These are phyloP conservation scores for Pyrus pyrifolia DNA, from an alignment of 306 rosid genomes.

Conservation along the genomic window DNA sequence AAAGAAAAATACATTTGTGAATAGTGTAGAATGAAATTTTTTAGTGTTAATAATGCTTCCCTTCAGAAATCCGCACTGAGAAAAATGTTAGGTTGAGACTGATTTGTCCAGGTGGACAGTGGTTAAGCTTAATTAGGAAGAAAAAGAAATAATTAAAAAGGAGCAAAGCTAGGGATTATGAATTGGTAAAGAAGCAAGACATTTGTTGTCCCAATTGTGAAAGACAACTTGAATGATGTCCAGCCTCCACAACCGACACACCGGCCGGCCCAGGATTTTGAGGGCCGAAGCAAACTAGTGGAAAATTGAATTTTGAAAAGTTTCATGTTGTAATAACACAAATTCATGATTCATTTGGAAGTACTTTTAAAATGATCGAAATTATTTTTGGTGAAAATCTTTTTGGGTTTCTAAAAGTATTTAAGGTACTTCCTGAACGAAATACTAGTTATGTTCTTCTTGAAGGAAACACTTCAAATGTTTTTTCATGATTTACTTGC, in stretches of 20 bases:
- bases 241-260: background rate
- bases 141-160: background rate
- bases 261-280: constrained; percentile 5
- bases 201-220: constrained; percentile 13
- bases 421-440: too few species aligned
- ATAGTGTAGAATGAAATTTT: too few species aligned
- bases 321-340: too few species aligned
- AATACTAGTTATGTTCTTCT: too few species aligned
- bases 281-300: background rate
- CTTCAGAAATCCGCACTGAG: background rate
- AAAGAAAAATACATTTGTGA: too few species aligned
- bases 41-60: too few species aligned
- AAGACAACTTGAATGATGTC: constrained; percentile 11
- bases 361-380: too few species aligned
- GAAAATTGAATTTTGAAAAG: background rate
- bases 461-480: too few species aligned
- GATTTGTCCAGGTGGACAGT: constrained; percentile 2
- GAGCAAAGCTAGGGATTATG: background rate
- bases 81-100: background rate
- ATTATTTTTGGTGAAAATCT: too few species aligned
- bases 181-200: constrained; percentile 10
- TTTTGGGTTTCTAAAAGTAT: too few species aligned
- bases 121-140: background rate
- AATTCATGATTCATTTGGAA: too few species aligned
- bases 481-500: too few species aligned